phyloP scores from a whole-genome alignment of 805 yeast genomes.

The Teunomyces lycoperdinae region DNA sequence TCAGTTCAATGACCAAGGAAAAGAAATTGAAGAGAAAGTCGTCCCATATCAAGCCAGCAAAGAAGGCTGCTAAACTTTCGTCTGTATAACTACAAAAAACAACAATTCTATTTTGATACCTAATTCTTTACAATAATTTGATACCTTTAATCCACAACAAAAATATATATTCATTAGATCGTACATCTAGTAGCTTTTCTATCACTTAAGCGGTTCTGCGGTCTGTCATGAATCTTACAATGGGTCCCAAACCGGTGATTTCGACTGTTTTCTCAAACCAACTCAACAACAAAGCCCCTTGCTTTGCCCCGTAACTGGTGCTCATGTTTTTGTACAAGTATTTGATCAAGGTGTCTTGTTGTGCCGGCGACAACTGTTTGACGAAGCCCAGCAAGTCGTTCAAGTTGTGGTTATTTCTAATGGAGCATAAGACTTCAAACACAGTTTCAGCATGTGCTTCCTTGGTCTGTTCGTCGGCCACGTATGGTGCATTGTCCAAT shows the following conservation, averaged over 20 bases:
- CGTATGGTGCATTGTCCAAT: constrained; percentile 78
- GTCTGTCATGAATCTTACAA: constrained; percentile 82
- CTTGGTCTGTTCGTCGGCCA: constrained; percentile 61
- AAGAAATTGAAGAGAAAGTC: constrained; percentile 8
- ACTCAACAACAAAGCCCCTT: constrained; percentile 78
- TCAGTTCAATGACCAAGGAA: constrained; percentile 10
- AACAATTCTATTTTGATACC: not conserved
- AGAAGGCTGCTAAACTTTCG: constrained; percentile 1
- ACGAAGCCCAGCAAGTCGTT: constrained; percentile 64
- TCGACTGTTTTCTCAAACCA: constrained; percentile 94
- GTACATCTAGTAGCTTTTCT: not conserved
- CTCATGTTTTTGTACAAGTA: constrained; percentile 86
- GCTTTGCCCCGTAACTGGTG: constrained; percentile 71
- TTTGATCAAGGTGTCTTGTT: constrained; percentile 77
- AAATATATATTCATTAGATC: not conserved
- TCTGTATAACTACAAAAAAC: not conserved
- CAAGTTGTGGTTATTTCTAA: constrained; percentile 57
- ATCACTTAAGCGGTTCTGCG: constrained; percentile 53
- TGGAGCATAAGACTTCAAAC: constrained; percentile 59
- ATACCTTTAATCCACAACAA: not conserved
- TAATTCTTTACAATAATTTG: not conserved
- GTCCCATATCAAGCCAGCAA: constrained; percentile 2
- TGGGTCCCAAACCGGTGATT: constrained; percentile 82
- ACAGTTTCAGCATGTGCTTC: constrained; percentile 45
- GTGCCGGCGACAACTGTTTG: constrained; percentile 54